Conservation (phyloP, 371 early-diverging fungal genomes). For the Syncephalastrum racemosum region DNA sequence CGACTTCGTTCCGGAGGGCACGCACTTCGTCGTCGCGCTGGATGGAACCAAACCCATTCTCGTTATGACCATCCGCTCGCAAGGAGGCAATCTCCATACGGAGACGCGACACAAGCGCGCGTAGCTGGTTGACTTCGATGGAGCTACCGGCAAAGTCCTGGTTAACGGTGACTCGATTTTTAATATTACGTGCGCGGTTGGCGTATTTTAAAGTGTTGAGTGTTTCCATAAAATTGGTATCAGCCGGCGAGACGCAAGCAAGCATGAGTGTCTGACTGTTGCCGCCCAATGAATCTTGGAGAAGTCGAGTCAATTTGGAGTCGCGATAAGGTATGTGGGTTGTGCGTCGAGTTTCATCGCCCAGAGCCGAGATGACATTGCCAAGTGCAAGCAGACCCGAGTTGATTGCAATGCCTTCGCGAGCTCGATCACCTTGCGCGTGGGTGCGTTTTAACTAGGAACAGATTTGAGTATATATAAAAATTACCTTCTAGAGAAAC, state of each 20-base stretch:
- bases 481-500: neutral
- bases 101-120: slow-evolving; percentile 64
- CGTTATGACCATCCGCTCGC: slow-evolving; percentile 17
- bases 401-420: slow-evolving; percentile 98
- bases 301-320: slow-evolving; percentile 92
- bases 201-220: slow-evolving; percentile 91
- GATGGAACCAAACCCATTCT: neutral
- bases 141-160: slow-evolving; percentile 49
- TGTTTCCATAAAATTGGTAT: slow-evolving; percentile 83
- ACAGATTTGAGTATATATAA: slow-evolving; percentile 68
- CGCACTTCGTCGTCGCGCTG: slow-evolving; percentile 23
- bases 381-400: slow-evolving; percentile 95
- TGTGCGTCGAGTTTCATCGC: slow-evolving; percentile 71
- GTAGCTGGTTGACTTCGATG: slow-evolving; percentile 65
- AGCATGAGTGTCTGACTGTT: slow-evolving; percentile 90
- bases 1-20: slow-evolving; percentile 39
- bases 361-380: slow-evolving; percentile 97
- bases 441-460: slow-evolving; percentile 44
- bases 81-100: slow-evolving; percentile 59
- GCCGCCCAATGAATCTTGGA: slow-evolving; percentile 92
- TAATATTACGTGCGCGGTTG: slow-evolving; percentile 82
- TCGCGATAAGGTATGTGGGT: slow-evolving; percentile 92
- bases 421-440: slow-evolving; percentile 86
- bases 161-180: slow-evolving; percentile 64
- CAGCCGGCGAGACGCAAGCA: slow-evolving; percentile 85